phyloP scores from a whole-genome alignment of 768 basidiomycete genomes.

The Leccinum subgranulosum region DNA sequence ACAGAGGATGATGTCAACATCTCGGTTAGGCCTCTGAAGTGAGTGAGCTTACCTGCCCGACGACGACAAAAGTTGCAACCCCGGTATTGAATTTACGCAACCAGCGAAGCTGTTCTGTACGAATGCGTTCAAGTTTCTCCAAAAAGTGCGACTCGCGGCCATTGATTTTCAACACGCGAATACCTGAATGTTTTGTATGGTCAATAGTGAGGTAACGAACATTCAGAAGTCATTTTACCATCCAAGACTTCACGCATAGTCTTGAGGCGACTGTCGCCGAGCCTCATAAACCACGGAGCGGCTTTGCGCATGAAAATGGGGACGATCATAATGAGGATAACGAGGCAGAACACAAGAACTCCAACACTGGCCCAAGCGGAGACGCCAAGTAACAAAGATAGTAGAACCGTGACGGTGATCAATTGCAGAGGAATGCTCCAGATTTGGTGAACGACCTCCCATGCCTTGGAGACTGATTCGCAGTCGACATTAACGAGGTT shows the following conservation, averaged over 20 bases:
- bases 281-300: constrained; percentile 26
- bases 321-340: constrained; percentile 29
- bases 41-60: constrained; percentile 19
- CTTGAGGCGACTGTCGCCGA: constrained; percentile 29
- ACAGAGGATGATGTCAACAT: constrained; percentile 1
- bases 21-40: not conserved
- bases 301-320: constrained; percentile 32
- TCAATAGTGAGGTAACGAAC: not conserved
- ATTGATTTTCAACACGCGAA: constrained; percentile 28
- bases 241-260: constrained; percentile 28
- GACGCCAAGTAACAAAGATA: constrained; percentile 27
- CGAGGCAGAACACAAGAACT: constrained; percentile 21
- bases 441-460: constrained; percentile 24
- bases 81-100: constrained; percentile 25
- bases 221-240: constrained; percentile 9
- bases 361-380: constrained; percentile 31
- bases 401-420: constrained; percentile 17
- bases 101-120: constrained; percentile 23
- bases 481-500: constrained; percentile 31
- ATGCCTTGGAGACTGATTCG: constrained; percentile 30
- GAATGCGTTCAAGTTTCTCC: constrained; percentile 21
- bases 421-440: constrained; percentile 30
- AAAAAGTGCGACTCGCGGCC: constrained; percentile 26
- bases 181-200: constrained; percentile 6
- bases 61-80: constrained; percentile 23